Base-by-base conservation (phyloP, 139 green algal genomes). In the Chlorella sp. region DNA sequence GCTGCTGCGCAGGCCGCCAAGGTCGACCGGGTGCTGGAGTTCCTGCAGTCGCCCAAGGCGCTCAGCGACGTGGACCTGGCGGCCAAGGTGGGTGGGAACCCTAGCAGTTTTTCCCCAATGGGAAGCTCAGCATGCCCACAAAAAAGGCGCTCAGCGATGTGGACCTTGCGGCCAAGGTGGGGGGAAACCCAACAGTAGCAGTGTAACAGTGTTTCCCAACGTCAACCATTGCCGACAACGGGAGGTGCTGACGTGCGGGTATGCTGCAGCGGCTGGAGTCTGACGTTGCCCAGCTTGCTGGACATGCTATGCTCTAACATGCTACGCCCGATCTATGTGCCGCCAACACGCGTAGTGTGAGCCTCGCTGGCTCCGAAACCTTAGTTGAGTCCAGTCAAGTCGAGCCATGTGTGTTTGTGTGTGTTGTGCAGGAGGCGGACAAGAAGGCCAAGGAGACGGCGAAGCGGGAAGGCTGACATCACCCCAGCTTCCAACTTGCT, bases 81-180 rank as follows among this genome's bases (percentile, higher is more conserved):
- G 4, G 88, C 87, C 9, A 80, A 82, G 90, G 93, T 94, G 76
- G 32, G 85, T 20, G 28, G 2, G 4, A 65, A 65, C 16, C 11
- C 56, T 65, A 17, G 8, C 17, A 38, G n/a, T n/a, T n/a, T n/a
- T n/a, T 30, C 34, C n/a, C 32, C 34, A 32, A 4, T 24, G 5
- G 9, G 36, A 20, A 34, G 60, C 32, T 32, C 30, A 74, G 51
- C 87, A 95, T 90, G 90, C 92, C 19, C 43, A 83, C 36, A 95
- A 94, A 86, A 84, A 76, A 90, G 84, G 51, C 78, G 43, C 64
- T 91, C 30, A 88, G 69, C 11, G 87, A 92, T 28, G 93, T 93
- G 73, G 91, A 96, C 76, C 81, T 95, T n/a, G 92, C 92, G 4
- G 88, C 87, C 9, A 80, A 82, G 90, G 93, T 94, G 76, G 32